Evolutionary conservation across 2,329 filamentous ascomycete genomes (phyloP).

Genomic region (Calycina marina): DNA sequence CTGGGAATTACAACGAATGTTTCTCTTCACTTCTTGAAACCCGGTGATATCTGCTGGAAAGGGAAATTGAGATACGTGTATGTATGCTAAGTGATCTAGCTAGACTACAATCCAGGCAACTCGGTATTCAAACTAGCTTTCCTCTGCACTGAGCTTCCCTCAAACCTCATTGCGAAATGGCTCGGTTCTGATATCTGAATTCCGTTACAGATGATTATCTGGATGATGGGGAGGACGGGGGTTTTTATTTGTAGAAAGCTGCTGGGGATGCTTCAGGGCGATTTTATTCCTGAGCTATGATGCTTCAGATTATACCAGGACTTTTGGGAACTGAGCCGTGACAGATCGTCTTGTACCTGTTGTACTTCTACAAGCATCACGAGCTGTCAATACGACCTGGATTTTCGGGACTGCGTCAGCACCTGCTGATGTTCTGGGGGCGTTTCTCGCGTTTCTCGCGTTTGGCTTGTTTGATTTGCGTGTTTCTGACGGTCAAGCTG

Average conservation of each 20-base stretch:
- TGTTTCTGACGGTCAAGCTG: constrained; percentile 10
- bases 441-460: constrained; percentile 12
- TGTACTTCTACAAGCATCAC: constrained; percentile 17
- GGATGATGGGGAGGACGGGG: constrained; percentile 21
- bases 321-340: constrained; percentile 5
- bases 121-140: constrained; percentile 24
- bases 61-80: too few relatives aligned
- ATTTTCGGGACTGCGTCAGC: constrained; percentile 16
- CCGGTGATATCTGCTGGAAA: neutral
- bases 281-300: constrained; percentile 25
- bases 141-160: constrained; percentile 37
- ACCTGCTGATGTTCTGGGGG: constrained; percentile 12
- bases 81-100: constrained; percentile 1
- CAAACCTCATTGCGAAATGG: constrained; percentile 32
- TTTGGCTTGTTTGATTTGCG: constrained; percentile 16
- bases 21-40: constrained; percentile 7
- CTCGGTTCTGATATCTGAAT: constrained; percentile 36
- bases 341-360: constrained; percentile 19
- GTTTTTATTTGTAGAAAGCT: constrained; percentile 18
- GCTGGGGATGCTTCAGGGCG: constrained; percentile 16
- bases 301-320: constrained; percentile 37
- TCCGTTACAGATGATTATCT: constrained; percentile 33
- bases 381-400: constrained; percentile 16
- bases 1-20: constrained; percentile 30
- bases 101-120: constrained; percentile 33